These are phyloP conservation scores for Plasmodium reichenowi DNA, from an alignment of 169 alveolate species.

Conservation along the genomic window DNA sequence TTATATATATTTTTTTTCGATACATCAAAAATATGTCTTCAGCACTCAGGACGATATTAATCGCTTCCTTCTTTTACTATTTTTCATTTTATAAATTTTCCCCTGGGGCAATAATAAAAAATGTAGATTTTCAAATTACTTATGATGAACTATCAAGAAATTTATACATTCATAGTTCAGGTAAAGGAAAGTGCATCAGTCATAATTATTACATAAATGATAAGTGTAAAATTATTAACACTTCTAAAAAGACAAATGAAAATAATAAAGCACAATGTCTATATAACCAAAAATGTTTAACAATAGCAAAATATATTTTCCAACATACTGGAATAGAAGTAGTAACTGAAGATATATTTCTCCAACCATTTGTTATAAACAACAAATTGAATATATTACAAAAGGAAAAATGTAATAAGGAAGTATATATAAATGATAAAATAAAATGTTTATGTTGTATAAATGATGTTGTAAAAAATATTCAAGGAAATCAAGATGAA, in stretches of 20 bases:
- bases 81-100: too few species aligned
- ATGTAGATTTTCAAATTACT: constrained; percentile 26
- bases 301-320: constrained; percentile 32
- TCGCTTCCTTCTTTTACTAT: too few species aligned
- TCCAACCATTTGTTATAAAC: background rate
- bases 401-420: constrained; percentile 35
- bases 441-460: constrained; percentile 52
- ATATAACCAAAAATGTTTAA: constrained; percentile 24
- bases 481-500: background rate
- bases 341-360: constrained; percentile 14
- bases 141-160: constrained; percentile 40
- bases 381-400: background rate
- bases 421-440: constrained; percentile 51
- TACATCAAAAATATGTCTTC: too few species aligned
- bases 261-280: constrained; percentile 11
- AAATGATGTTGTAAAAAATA: background rate
- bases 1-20: too few species aligned
- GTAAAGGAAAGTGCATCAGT: constrained; percentile 21
- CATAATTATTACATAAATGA: constrained; percentile 48
- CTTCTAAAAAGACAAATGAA: constrained; percentile 9
- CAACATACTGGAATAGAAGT: constrained; percentile 20
- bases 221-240: constrained; percentile 36
- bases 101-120: background rate
- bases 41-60: too few species aligned
- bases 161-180: constrained; percentile 14